Percentiles rank a stretch among this genome's conserved stretches.
These are phyloP conservation scores for Rugosomyces carneus DNA, from an alignment of 1,284 basidiomycete species.

Conservation along the genomic window DNA sequence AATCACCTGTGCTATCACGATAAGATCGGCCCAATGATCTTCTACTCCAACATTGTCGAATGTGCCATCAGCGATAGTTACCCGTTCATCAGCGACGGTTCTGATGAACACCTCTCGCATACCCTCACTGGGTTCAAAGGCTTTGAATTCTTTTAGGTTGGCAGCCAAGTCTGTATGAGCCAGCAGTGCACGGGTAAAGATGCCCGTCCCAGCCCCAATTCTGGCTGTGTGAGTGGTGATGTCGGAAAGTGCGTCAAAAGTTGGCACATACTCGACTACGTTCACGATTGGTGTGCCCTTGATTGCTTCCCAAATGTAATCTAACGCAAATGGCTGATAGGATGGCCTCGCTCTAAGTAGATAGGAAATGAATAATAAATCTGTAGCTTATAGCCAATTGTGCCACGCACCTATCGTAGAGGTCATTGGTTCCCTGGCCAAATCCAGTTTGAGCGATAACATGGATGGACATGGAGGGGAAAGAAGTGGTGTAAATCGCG, in stretches of 20 bases:
- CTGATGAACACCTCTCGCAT: slow-evolving; percentile 61
- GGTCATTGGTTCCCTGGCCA: slow-evolving; percentile 63
- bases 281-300: slow-evolving; percentile 40
- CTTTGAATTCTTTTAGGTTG: slow-evolving; percentile 45
- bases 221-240: slow-evolving; percentile 26
- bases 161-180: slow-evolving; percentile 50
- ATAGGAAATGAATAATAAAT: too few relatives aligned
- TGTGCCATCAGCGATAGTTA: slow-evolving; percentile 50
- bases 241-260: not conserved
- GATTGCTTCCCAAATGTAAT: slow-evolving; percentile 47
- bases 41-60: slow-evolving; percentile 56
- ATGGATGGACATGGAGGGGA: slow-evolving; percentile 47
- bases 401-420: slow-evolving; percentile 58
- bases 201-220: slow-evolving; percentile 69
- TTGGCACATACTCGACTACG: slow-evolving; percentile 57
- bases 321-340: slow-evolving; percentile 54
- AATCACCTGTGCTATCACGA: slow-evolving; percentile 67
- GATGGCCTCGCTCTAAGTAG: slow-evolving; percentile 57
- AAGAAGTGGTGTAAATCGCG: too few relatives aligned
- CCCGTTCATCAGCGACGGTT: slow-evolving; percentile 44
- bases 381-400: too few relatives aligned
- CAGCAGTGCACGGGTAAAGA: slow-evolving; percentile 73
- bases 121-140: slow-evolving; percentile 69
- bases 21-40: slow-evolving; percentile 65
- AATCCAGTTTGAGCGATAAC: slow-evolving; percentile 60